phyloP scores from a whole-genome alignment of 2,329 filamentous ascomycete genomes.

The Sporothrix brasiliensis region DNA sequence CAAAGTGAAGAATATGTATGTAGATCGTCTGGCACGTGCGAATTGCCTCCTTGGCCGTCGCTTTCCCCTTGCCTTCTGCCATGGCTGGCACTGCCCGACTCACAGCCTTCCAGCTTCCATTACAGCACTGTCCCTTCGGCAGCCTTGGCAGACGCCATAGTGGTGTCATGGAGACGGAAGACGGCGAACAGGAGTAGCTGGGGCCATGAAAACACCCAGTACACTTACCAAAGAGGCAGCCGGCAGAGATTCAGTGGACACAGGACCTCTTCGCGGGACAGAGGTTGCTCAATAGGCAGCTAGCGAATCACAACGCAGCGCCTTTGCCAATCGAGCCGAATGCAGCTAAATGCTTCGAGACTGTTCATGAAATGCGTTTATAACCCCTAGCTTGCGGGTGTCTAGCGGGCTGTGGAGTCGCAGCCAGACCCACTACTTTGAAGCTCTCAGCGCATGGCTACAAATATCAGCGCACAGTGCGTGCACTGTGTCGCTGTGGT shows the following conservation, averaged over 20 bases:
- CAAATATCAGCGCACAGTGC: constrained; percentile 15
- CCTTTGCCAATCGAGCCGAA: background rate
- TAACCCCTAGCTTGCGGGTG: constrained; percentile 1
- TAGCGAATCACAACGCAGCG: background rate
- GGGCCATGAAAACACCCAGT: background rate
- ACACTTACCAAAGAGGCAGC: background rate
- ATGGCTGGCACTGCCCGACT: constrained; percentile 18
- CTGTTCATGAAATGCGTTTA: background rate
- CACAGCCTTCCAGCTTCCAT: too few relatives aligned
- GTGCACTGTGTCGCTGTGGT: constrained; percentile 23
- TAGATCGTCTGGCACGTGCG: background rate
- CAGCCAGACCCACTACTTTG: background rate
- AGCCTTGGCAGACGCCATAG: constrained; percentile 15
- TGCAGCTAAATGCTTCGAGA: background rate
- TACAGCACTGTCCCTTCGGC: background rate
- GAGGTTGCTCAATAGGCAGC: too few relatives aligned
- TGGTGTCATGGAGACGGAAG: background rate
- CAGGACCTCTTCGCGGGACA: too few relatives aligned
- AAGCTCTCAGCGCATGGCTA: background rate
- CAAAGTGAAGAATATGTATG: background rate
- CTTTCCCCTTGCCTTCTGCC: constrained; percentile 2
- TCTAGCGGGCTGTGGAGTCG: background rate
- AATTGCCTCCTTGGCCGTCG: background rate
- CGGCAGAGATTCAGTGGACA: too few relatives aligned
- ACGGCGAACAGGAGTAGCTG: background rate